Evolutionary conservation across 2,329 filamentous ascomycete genomes (phyloP).

Genomic region (Calonectria honghensis): DNA sequence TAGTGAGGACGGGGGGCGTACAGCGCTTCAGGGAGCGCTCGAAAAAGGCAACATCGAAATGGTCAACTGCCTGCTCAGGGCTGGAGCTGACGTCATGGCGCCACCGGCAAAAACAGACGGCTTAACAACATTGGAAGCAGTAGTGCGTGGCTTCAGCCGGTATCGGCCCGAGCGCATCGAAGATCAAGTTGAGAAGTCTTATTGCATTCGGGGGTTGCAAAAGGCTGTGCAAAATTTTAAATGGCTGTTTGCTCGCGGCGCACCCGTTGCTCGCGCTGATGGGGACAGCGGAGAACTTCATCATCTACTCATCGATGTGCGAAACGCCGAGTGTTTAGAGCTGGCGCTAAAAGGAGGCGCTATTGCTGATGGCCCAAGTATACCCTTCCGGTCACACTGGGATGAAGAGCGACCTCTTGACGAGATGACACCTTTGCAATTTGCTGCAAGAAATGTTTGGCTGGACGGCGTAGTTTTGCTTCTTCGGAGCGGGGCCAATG

Average conservation of each 20-base stretch:
- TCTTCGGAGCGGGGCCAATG: background rate
- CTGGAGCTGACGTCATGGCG: slow-evolving; percentile 6
- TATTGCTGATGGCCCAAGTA: background rate
- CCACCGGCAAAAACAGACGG: background rate
- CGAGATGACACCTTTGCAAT: background rate
- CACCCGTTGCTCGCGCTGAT: background rate
- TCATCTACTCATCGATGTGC: background rate
- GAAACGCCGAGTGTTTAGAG: background rate
- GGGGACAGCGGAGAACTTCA: background rate
- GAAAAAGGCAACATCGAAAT: background rate
- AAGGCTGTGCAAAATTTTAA: background rate
- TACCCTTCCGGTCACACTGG: background rate
- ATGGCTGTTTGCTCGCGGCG: background rate
- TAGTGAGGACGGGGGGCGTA: background rate
- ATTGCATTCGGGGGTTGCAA: background rate
- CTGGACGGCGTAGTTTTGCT: background rate
- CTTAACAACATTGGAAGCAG: background rate
- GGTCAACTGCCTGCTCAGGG: background rate
- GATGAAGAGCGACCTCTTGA: rapidly evolving
- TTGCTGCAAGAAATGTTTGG: background rate
- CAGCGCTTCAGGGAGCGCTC: slow-evolving; percentile 2
- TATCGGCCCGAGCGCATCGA: background rate
- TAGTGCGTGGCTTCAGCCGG: background rate
- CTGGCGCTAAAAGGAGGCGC: background rate
- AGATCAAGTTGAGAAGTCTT: background rate